Base-by-base conservation (phyloP, 805 yeast species). In the Metschnikowia bowlesiae region DNA sequence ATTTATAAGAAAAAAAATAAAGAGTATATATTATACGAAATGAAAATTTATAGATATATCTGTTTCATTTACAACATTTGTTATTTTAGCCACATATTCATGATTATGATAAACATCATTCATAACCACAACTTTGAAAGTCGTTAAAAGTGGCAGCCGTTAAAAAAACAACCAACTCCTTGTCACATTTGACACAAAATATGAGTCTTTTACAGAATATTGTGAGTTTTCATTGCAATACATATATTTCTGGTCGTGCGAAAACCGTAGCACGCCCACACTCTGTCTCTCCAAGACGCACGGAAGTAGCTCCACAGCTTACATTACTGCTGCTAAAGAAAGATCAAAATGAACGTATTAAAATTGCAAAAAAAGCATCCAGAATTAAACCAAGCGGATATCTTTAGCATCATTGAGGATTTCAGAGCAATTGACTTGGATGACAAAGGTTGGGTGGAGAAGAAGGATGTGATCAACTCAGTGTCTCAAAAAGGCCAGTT, bases 391-490 rank as follows among this genome's bases (percentile, higher is more conserved):
- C 98, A 94, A 68, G 88, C 87, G 57, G 97, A 91, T 56, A 75
- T 94, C 44, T 91, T 92, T 67, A 78, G 74, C 36, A 79, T 94
- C 50, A 87, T 92, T 61, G 97, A 92, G 51, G 87, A 85, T 59
- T 94, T 94, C 75, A 61, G 96, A 62, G 71, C 74, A 53, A 85
- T 94, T 58, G 99, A 94, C 62, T 59, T 84, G 33, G 96, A 92
- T 41, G 99, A 92, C 62, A 83, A 86, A 59, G 99, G 99, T 9
- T 90, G 90, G 82, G 90, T 85, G 38, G 97, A 92, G 64, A 92
- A 92, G 71, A 90, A 87, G 64, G 87, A 85, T 50, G 95, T 88
- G 35, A 85, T 92, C 66, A 91, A 89, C 65, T 81, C 90, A 3
- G 83, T 90, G 37, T 82, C 96, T 26, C 81, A 82, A 50, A 69